phyloP scores from a whole-genome alignment of 2,329 filamentous ascomycete genomes.

The Fusarium acutatum region DNA sequence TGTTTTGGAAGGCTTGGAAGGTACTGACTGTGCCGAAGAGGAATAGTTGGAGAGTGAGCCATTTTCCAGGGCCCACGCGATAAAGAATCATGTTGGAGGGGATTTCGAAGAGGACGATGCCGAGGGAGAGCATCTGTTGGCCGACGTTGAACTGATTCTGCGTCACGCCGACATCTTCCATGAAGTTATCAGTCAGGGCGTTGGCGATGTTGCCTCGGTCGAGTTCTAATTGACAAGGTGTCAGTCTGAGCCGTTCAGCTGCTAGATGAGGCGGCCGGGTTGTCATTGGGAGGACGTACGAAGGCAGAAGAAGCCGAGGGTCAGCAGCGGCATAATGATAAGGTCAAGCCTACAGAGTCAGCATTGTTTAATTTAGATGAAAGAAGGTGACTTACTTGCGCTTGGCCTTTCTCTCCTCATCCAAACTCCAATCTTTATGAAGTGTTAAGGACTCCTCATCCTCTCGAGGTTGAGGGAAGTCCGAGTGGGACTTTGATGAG shows the following conservation, averaged over 20 bases:
- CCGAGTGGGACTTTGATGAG: slow-evolving; percentile 13
- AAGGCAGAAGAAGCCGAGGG: slow-evolving; percentile 53
- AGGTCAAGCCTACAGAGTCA: slow-evolving; percentile 45
- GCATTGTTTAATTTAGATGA: no score
- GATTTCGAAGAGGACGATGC: slow-evolving; percentile 57
- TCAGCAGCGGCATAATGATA: slow-evolving; percentile 54
- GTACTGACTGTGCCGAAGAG: slow-evolving; percentile 62
- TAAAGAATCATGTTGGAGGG: slow-evolving; percentile 50
- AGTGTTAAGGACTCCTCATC: slow-evolving; percentile 45
- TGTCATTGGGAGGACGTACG: slow-evolving; percentile 40
- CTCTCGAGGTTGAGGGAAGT: slow-evolving; percentile 26
- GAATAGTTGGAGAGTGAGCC: slow-evolving; percentile 63
- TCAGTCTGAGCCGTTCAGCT: neutral
- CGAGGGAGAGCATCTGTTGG: slow-evolving; percentile 59
- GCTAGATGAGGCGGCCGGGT: rapidly evolving
- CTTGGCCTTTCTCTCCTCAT: slow-evolving; percentile 51
- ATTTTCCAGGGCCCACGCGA: slow-evolving; percentile 55
- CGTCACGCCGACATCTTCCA: slow-evolving; percentile 58
- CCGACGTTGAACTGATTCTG: slow-evolving; percentile 63
- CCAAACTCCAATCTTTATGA: slow-evolving; percentile 45
- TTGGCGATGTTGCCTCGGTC: slow-evolving; percentile 56
- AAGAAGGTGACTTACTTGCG: slow-evolving; percentile 34
- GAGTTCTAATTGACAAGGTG: slow-evolving; percentile 7
- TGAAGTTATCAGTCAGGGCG: slow-evolving; percentile 59
- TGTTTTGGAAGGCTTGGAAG: slow-evolving; percentile 62